A percentile compares a stretch with the other conserved stretches of the same genome.
Evolutionary conservation across 352 stramenopile genomes (phyloP).

Genomic region (Pythium phragmiticola): DNA sequence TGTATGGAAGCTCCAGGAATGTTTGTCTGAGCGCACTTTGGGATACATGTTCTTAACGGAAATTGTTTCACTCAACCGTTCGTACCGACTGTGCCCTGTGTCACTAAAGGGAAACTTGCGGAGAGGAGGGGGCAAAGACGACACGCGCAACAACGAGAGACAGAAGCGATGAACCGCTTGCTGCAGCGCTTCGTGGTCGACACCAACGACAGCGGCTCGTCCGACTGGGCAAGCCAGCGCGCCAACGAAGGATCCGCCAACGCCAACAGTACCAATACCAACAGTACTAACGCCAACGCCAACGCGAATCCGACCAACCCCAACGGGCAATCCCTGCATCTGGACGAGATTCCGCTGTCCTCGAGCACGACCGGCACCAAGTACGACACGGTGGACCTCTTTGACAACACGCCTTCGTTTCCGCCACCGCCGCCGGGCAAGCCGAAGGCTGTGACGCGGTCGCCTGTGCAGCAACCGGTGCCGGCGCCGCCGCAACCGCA

Average conservation of each 20-base stretch:
- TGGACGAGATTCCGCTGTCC: conserved; percentile 38
- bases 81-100: background rate
- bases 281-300: conserved; percentile 7
- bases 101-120: background rate
- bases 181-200: conserved; percentile 60
- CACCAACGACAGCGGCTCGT: conserved; percentile 4
- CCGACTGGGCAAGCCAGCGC: conserved; percentile 26
- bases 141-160: background rate
- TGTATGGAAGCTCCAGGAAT: background rate
- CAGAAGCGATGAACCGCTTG: conserved; percentile 47
- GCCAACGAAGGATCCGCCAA: conserved; percentile 14
- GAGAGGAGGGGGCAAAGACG: background rate
- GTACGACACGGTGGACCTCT: conserved; percentile 33
- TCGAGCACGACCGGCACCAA: conserved; percentile 26
- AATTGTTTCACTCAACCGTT: background rate
- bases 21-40: no score
- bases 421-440: conserved; percentile 6
- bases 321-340: background rate
- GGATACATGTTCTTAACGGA: background rate
- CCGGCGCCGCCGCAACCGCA: background rate
- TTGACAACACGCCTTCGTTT: conserved; percentile 19
- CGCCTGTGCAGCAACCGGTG: background rate
- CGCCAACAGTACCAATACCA: conserved; percentile 1
- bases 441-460: background rate
- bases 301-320: no score